These are phyloP conservation scores for Phaeosphaeriaceae sp. DNA, from an alignment of 2,329 filamentous ascomycete genomes.

Conservation along the genomic window DNA sequence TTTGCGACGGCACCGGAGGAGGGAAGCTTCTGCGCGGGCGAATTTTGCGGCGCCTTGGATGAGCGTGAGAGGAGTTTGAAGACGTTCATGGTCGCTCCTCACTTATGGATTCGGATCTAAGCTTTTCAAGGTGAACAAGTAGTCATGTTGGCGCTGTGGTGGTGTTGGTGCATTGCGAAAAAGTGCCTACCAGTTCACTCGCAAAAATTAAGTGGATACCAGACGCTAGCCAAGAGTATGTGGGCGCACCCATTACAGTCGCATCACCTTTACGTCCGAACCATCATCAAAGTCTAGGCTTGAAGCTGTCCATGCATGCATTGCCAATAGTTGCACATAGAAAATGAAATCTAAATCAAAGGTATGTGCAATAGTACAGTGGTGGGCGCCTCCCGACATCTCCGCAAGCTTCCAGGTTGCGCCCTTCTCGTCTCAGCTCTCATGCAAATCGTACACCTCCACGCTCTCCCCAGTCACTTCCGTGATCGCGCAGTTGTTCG, in stretches of 20 bases:
- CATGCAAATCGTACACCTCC: slow-evolving; percentile 29
- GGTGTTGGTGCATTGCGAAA: slow-evolving; percentile 11
- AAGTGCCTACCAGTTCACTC: slow-evolving; percentile 15
- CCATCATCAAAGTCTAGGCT: neutral
- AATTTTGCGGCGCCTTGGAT: slow-evolving; percentile 61
- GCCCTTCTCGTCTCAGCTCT: slow-evolving; percentile 15
- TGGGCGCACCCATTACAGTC: slow-evolving; percentile 15
- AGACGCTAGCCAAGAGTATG: slow-evolving; percentile 19
- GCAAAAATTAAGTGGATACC: slow-evolving; percentile 28
- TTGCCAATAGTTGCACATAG: slow-evolving; percentile 42
- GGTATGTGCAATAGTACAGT: slow-evolving; percentile 51
- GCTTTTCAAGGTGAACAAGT: neutral
- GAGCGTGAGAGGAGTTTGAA: slow-evolving; percentile 75
- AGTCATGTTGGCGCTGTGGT: slow-evolving; percentile 4
- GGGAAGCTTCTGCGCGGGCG: slow-evolving; percentile 59
- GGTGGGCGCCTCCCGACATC: slow-evolving; percentile 27
- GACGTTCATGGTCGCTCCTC: slow-evolving; percentile 66
- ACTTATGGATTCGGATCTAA: neutral
- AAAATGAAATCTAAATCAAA: slow-evolving; percentile 48
- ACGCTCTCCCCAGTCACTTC: slow-evolving; percentile 4
- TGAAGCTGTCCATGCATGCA: slow-evolving; percentile 23
- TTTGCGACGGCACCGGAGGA: slow-evolving; percentile 70
- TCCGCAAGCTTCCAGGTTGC: slow-evolving; percentile 1
- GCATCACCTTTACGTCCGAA: neutral
- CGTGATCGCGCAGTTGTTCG: neutral